These are phyloP conservation scores for Scedosporium dehoogii DNA, from an alignment of 2,329 filamentous ascomycete genomes.

Conservation along the genomic window DNA sequence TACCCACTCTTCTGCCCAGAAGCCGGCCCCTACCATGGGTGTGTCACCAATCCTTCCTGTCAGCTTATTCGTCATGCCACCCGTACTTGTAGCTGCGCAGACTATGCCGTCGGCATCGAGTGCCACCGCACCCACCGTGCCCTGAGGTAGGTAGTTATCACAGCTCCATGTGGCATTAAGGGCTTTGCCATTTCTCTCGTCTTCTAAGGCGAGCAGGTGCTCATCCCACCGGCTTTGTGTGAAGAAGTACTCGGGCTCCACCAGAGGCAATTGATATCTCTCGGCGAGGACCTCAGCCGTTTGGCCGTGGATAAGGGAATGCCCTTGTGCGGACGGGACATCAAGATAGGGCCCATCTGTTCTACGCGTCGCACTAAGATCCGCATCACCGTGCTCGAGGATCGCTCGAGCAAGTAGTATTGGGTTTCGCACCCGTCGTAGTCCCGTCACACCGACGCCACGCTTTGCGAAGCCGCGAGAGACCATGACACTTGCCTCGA, in stretches of 20 bases:
- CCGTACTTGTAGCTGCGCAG: slow-evolving; percentile 58
- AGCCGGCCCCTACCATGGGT: slow-evolving; percentile 72
- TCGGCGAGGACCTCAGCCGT: slow-evolving; percentile 60
- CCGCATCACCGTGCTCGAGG: slow-evolving; percentile 55
- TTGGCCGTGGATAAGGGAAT: slow-evolving; percentile 58
- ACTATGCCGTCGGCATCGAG: slow-evolving; percentile 67
- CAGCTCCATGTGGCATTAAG: slow-evolving; percentile 42
- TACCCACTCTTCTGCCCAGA: slow-evolving; percentile 81
- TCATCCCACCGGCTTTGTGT: slow-evolving; percentile 72
- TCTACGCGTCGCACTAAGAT: slow-evolving; percentile 34
- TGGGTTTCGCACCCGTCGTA: slow-evolving; percentile 69
- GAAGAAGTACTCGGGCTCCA: slow-evolving; percentile 65
- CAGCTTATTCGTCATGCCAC: slow-evolving; percentile 81
- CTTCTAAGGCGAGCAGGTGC: slow-evolving; percentile 50
- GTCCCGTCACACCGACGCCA: slow-evolving; percentile 65
- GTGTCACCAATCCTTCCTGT: slow-evolving; percentile 81
- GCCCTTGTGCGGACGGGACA: slow-evolving; percentile 52
- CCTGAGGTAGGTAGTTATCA: slow-evolving; percentile 65
- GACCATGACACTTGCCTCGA: slow-evolving; percentile 83
- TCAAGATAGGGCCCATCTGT: slow-evolving; percentile 23
- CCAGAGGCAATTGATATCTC: slow-evolving; percentile 60
- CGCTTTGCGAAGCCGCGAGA: slow-evolving; percentile 63
- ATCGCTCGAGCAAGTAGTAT: slow-evolving; percentile 64
- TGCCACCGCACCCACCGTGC: slow-evolving; percentile 75
- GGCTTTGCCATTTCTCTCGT: slow-evolving; percentile 32